Conservation (phyloP, 1,284 basidiomycete genomes). For the Gymnopus androsaceus region DNA sequence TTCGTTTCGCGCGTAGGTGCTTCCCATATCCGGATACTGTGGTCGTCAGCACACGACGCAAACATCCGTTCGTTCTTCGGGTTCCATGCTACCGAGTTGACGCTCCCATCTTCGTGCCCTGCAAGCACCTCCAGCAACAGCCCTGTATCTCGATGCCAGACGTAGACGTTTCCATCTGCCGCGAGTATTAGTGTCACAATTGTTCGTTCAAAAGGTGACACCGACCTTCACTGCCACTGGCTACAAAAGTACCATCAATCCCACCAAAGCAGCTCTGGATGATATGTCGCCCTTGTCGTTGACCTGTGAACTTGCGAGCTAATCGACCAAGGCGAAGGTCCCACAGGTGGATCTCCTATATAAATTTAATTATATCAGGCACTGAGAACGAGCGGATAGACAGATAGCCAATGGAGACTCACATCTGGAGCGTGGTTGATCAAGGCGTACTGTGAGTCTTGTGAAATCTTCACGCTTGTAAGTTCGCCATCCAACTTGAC, state of each 20-base stretch:
- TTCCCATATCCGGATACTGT: conserved; percentile 84
- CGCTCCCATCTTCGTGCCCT: conserved; percentile 85
- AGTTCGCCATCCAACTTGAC: conserved; percentile 75
- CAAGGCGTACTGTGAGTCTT: conserved; percentile 85
- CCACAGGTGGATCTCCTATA: conserved; percentile 87
- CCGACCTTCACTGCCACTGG: conserved; percentile 93
- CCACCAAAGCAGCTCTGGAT: conserved; percentile 95
- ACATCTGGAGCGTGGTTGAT: conserved; percentile 88
- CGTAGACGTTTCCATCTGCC: conserved; percentile 89
- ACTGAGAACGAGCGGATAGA: conserved; percentile 12
- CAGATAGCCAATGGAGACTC: conserved; percentile 33
- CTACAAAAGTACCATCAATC: conserved; percentile 84
- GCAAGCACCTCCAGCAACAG: conserved; percentile 79
- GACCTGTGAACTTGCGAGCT: conserved; percentile 80
- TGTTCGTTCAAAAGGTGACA: conserved; percentile 22
- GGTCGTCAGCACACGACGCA: conserved; percentile 90
- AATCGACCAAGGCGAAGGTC: conserved; percentile 72
- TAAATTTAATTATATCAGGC: conserved; percentile 19
- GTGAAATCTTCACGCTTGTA: conserved; percentile 86
- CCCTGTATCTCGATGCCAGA: conserved; percentile 92
- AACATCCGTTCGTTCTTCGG: conserved; percentile 86
- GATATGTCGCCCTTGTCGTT: conserved; percentile 79
- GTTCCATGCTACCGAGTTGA: conserved; percentile 98
- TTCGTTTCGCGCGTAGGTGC: conserved; percentile 43
- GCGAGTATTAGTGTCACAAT: too few species aligned